These are phyloP conservation scores for Puya raimondii DNA, from an alignment of 176 grass and related monocot species.

Conservation along the genomic window DNA sequence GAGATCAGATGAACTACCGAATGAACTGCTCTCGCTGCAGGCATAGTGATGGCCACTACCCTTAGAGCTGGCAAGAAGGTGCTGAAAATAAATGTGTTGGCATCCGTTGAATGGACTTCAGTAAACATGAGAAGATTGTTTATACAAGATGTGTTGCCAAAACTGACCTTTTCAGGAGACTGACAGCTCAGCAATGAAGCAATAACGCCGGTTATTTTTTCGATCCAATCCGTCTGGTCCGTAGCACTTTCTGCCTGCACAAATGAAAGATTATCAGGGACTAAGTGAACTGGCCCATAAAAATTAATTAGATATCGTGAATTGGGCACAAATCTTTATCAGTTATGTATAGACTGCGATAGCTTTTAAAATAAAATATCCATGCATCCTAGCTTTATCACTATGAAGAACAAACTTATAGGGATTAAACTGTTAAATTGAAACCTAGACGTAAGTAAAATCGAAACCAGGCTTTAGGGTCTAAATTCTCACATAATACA, in stretches of 20 bases:
- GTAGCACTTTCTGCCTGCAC: slow-evolving; percentile 89
- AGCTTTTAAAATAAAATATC: no score
- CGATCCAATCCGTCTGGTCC: slow-evolving; percentile 99
- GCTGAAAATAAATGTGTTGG: slow-evolving; percentile 49
- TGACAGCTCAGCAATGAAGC: slow-evolving; percentile 95
- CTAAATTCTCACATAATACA: no score
- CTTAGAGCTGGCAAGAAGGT: slow-evolving; percentile 49
- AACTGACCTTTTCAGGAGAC: slow-evolving; percentile 83
- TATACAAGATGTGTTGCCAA: slow-evolving; percentile 2
- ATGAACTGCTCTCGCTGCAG: slow-evolving; percentile 71
- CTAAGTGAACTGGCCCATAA: neutral
- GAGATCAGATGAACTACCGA: slow-evolving; percentile 82
- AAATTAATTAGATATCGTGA: no score
- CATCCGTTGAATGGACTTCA: slow-evolving; percentile 10
- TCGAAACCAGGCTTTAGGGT: no score
- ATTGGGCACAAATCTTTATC: no score
- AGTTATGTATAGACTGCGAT: no score
- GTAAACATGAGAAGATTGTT: neutral
- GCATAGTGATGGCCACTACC: slow-evolving; percentile 56
- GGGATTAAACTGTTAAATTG: no score
- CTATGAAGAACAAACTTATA: no score
- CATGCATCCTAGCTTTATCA: no score
- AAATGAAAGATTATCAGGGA: slow-evolving; percentile 9
- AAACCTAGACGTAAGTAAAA: no score
- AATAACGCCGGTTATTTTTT: slow-evolving; percentile 98